Evolutionary conservation across 148 eudicot species (phyloP), one percentile per base, ranked within the genome.

Genomic region (Rhododendron kiyosumense): DNA sequence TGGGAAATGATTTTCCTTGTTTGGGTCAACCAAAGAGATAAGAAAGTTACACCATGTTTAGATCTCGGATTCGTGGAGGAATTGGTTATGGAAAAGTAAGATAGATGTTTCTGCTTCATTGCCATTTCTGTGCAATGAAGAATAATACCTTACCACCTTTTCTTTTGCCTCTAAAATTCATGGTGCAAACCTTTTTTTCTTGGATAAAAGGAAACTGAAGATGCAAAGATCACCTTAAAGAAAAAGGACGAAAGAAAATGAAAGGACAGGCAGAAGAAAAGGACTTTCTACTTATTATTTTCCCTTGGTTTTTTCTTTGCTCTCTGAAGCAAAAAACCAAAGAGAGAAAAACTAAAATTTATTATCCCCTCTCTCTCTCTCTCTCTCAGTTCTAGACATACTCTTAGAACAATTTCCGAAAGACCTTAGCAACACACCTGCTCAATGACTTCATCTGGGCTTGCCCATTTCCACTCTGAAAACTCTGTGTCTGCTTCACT

Each of bases 381-480:
- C 30, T n/a, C 30, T 6, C 22, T 4, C 1, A 52, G 17, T 13
- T 59, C 65, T 1, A 20, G n/a, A 59, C n/a, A 59, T 1, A 17
- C 28, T 24, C 10, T 24, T 2, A 63, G 24, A 65, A 81, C 28
- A 10, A 78, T n/a, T 82, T 22, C 36, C 24, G 79, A 7, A 78
- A 17, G 73, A 45, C 26, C 52, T n/a, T 69, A 84, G 82, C 12
- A 57, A 74, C 49, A 17, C 88, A 96, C 99, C 98, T 93, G 98
- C 88, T 96, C 99, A 69, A 95, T 87, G 79, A 96, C 98, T 78
- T 96, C 97, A 83, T 94, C 93, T 54, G 95, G 94, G 71, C 84
- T 91, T 49, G 93, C 96, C 99, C 99, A 96, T 88, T 95, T 96
- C 99, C 99, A 96, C 85, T 96, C 98, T 2, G 99, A 91, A 89